Evolutionary conservation across 139 green algal species (phyloP), one percentile per base, ranked within the genome.

Genomic region (Chlamydomonas applanata): DNA sequence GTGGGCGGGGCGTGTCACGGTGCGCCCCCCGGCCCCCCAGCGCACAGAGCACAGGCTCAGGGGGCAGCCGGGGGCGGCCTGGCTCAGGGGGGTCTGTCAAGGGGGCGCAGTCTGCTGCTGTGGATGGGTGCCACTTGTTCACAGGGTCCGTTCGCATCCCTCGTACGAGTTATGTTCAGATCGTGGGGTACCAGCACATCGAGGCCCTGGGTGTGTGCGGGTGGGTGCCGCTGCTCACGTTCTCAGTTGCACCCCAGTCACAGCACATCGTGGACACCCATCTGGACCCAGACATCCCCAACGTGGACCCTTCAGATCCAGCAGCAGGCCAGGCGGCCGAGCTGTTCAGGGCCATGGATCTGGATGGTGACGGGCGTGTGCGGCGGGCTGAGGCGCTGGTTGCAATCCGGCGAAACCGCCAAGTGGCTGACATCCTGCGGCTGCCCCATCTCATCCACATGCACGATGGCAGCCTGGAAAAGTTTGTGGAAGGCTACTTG

Each of bases 341-440:
- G 34, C 53, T 86, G 29, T 83, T 89, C 71, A 59, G 36, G 44
- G 69, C 70, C 2, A 59, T 91, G 61, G 86, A 91, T 57, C 16
- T 69, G n/a, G 73, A 86, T 33, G 40, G 54, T 13, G 83, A 89
- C 62, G 72, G 72, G 2, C 73, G 65, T 9, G 77, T 86, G n/a
- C 80, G 62, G 29, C 79, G 82, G 25, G 60, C 67, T 2, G 86
- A 89, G 66, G 80, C 86, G 44, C 79, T 91, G 54, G 17, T 82
- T 9, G 82, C 82, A 0, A 80, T 91, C 59, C 71, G 83, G 33
- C 72, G 75, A 59, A 80, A 89, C 62, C 78, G 77, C 19, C 78
- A 89, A 53, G 59, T 85, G 63, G 83, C 83, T 13, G 73, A 82
- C 52, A 52, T 82, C 59, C 59, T 89, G 24, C 80, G 73, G 32